Conservation (phyloP, 1,284 basidiomycete species). For the Ustilago loliicola region DNA sequence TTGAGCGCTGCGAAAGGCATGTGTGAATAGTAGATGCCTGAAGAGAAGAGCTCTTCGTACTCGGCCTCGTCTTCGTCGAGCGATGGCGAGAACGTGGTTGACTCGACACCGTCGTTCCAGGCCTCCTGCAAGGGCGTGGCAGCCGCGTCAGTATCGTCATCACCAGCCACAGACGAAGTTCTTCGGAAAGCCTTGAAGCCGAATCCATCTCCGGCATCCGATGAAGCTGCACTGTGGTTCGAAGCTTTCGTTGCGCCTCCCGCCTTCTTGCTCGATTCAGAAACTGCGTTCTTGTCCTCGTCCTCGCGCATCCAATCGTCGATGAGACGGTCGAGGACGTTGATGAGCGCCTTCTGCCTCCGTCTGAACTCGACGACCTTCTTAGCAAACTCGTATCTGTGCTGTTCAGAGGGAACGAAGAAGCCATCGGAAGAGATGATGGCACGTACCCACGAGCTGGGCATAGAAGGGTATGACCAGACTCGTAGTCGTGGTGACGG, state of each 20-base stretch:
- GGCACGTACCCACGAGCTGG: conserved; percentile 80
- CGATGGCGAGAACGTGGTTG: conserved; percentile 31
- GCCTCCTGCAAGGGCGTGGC: conserved; percentile 42
- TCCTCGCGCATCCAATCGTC: conserved; percentile 42
- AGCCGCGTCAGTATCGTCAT: conserved; percentile 35
- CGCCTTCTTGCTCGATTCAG: conserved; percentile 24
- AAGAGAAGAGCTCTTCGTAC: conserved; percentile 77
- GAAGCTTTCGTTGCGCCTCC: conserved; percentile 16
- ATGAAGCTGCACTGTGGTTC: conserved; percentile 19
- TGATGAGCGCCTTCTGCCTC: conserved; percentile 67
- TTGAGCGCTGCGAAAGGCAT: conserved; percentile 75
- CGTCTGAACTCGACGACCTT: conserved; percentile 81
- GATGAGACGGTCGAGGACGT: conserved; percentile 43
- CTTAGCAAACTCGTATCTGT: conserved; percentile 83
- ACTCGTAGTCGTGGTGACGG: conserved; percentile 74
- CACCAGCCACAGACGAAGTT: conserved; percentile 17
- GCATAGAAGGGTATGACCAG: conserved; percentile 72
- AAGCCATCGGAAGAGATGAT: conserved; percentile 83
- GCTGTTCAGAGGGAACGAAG: conserved; percentile 83
- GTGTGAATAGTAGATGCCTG: conserved; percentile 87
- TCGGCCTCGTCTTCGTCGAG: conserved; percentile 61
- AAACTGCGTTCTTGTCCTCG: conserved; percentile 5
- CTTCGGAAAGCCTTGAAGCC: conserved; percentile 48
- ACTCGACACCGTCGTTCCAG: conserved; percentile 39
- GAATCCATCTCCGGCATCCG: conserved; percentile 41